Base-by-base conservation (phyloP, 495 filamentous ascomycete genomes). In the Lophiostoma macrostomum region DNA sequence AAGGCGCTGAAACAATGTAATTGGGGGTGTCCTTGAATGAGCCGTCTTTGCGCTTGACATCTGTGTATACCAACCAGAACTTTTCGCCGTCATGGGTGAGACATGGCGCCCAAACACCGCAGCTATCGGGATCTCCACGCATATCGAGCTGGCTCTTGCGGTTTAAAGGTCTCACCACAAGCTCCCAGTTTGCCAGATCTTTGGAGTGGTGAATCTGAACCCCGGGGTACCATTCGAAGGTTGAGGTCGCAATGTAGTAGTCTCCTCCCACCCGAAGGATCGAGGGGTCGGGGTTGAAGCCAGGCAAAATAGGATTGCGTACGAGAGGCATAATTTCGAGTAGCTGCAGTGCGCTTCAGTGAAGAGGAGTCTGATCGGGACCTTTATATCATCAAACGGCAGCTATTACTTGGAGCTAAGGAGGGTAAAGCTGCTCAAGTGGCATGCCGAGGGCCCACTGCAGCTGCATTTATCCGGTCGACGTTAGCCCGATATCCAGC, bases 61-160 rank as follows among this genome's bases (percentile, higher is more conserved):
- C 56, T 0, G 78, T 74, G 82, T 63, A 82, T 4, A 60, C 56
- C 20, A 60, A 50, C 38, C 41, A 60, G 42, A 49, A 84, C 36
- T 70, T 73, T 5, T 77, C 70, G 41, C 76, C 77, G 54, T 82
- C 75, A 52, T 84, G 77, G 1, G 73, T 73, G 13, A 82, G 69
- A 51, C 78, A 81, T 3, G 81, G 80, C n/a, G 81, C 80, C 79
- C 80, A 84, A 34, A 85, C 64, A 24, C 81, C 80, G 64, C 80
- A 80, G 64, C 76, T 77, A 67, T 80, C 56, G 1, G 56, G 56
- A 28, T 60, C 39, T 11, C 56, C 56, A 72, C 20, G 76, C 50
- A 63, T 65, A 44, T 61, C 62, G 13, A 76, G 50, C 74, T 72
- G 42, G 72, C 47, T 22, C 22, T 60, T 60, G 1, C 64, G 64